These are phyloP conservation scores for Colletotrichum plurivorum DNA, from an alignment of 2,329 filamentous ascomycete genomes.

Conservation along the genomic window DNA sequence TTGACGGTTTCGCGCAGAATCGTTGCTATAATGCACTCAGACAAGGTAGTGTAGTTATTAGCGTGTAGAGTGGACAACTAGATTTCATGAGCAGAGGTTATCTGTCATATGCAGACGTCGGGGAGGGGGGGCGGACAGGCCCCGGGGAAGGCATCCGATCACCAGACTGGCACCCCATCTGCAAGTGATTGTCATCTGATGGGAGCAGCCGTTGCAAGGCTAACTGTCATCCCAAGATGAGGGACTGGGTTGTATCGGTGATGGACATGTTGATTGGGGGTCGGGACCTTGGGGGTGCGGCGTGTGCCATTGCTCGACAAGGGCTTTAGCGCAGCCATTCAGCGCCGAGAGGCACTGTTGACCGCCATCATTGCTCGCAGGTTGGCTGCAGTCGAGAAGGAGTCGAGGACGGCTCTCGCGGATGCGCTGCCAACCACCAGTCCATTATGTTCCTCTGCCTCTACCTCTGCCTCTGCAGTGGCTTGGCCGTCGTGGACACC, in stretches of 20 bases:
- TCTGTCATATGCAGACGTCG: constrained; percentile 22
- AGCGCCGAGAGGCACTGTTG: constrained; percentile 23
- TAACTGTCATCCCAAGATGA: constrained; percentile 23
- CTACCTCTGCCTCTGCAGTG: neutral
- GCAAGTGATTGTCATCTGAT: constrained; percentile 34
- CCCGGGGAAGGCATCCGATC: constrained; percentile 39
- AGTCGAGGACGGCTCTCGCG: constrained; percentile 21
- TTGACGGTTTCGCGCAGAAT: constrained; percentile 20
- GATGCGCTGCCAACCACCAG: constrained; percentile 20
- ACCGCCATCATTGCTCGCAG: constrained; percentile 23
- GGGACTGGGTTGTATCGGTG: constrained; percentile 3
- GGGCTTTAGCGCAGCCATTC: constrained; percentile 25
- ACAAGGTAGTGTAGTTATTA: too few species aligned
- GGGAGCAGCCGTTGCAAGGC: constrained; percentile 33
- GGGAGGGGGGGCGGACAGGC: constrained; percentile 26
- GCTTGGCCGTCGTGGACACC: constrained; percentile 1
- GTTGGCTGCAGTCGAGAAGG: constrained; percentile 25
- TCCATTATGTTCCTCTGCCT: neutral
- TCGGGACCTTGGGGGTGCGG: constrained; percentile 3
- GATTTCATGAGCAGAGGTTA: neutral
- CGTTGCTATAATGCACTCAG: neutral
- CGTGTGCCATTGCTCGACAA: constrained; percentile 35
- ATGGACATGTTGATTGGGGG: constrained; percentile 29
- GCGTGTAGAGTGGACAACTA: neutral
- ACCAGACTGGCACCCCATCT: constrained; percentile 29